Evolutionary conservation across 108 stramenopile species (phyloP).

Genomic region (Aurantiochytrium sp.): DNA sequence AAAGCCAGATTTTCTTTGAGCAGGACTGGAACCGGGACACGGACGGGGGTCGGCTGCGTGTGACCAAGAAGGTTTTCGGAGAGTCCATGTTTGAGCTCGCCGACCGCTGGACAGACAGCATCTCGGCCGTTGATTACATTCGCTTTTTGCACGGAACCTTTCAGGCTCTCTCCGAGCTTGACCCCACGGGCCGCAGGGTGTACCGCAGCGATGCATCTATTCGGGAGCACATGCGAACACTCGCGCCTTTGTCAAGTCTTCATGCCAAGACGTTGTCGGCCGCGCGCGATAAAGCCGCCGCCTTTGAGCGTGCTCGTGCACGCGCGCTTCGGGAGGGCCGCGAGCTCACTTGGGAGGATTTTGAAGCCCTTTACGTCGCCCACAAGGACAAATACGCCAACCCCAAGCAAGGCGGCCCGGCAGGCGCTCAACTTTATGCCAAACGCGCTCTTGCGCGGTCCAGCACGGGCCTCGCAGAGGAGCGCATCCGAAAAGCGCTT

Average conservation of each 20-base stretch:
- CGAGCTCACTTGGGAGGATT: neutral
- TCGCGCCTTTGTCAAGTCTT: neutral
- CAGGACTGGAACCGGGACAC: constrained; percentile 10
- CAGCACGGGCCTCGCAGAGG: neutral
- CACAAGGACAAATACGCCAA: neutral
- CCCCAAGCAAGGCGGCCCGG: neutral
- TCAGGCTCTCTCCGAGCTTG: neutral
- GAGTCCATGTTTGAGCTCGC: constrained; percentile 6
- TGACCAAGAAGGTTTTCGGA: neutral
- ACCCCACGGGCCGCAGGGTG: neutral
- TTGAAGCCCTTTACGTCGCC: neutral
- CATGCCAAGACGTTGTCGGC: neutral
- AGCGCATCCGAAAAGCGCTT: neutral
- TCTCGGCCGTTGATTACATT: neutral
- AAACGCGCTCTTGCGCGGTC: neutral
- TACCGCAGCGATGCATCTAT: neutral
- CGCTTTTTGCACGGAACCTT: neutral
- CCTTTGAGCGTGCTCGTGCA: neutral
- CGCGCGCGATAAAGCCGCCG: neutral
- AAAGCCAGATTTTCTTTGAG: neutral
- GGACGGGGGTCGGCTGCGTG: neutral
- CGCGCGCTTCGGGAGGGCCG: neutral
- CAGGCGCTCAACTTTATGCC: neutral
- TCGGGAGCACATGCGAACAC: neutral
- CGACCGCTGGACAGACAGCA: neutral